Conservation (phyloP, 1,284 basidiomycete genomes). For the Sphagnurus paluster region DNA sequence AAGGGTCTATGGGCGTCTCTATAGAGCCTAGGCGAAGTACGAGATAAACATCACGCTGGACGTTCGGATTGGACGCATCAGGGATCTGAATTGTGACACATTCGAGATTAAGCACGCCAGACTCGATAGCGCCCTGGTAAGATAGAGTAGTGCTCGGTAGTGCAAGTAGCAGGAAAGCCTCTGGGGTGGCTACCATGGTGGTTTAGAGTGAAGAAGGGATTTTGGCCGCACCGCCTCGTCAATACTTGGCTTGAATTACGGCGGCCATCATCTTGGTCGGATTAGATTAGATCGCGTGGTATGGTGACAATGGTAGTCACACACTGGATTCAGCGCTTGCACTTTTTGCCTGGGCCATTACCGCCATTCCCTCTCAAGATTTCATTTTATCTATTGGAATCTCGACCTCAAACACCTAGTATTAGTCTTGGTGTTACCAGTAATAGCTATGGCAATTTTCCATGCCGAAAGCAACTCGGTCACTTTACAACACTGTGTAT, state of each 20-base stretch:
- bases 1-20: slow-evolving; percentile 61
- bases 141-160: slow-evolving; percentile 47
- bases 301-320: too few relatives aligned
- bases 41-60: slow-evolving; percentile 56
- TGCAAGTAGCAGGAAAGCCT: slow-evolving; percentile 57
- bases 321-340: background rate
- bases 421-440: too few relatives aligned
- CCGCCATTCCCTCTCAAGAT: background rate
- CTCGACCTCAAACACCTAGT: too few relatives aligned
- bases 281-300: background rate
- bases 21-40: slow-evolving; percentile 58
- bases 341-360: background rate
- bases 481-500: too few relatives aligned
- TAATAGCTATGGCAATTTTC: too few relatives aligned
- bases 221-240: slow-evolving; percentile 6
- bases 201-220: slow-evolving; percentile 4
- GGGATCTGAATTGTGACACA: slow-evolving; percentile 51
- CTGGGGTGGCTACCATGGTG: slow-evolving; percentile 30
- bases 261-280: too few relatives aligned
- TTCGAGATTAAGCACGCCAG: slow-evolving; percentile 51
- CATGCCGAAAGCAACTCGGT: too few relatives aligned
- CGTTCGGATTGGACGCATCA: slow-evolving; percentile 19
- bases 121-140: slow-evolving; percentile 30
- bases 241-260: too few relatives aligned
- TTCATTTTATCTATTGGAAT: too few relatives aligned